Base-by-base conservation (phyloP, 2,329 filamentous ascomycete species). In the Fusarium armeniacum region DNA sequence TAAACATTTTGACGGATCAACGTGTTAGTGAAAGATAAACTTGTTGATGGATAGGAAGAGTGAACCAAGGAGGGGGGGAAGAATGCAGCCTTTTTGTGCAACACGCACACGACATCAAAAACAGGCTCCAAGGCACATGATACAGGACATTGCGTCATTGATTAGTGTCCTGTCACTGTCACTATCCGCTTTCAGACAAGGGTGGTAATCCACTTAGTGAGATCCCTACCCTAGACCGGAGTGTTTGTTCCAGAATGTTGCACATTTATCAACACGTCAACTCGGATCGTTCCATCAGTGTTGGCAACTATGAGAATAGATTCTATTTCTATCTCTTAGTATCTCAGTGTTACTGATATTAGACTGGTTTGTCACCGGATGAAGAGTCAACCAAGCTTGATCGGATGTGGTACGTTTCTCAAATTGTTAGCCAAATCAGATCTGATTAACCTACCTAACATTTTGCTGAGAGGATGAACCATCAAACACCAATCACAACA, bases 121-220 rank as follows among this genome's bases (percentile, higher is more conserved):
- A 47, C 62, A 60, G 46, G 62, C 62, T 65, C 28, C 54, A 38
- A n/a, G 32, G 47, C 62, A 65, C 62, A 61, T 65, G 62, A 65
- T 65, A 35, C 62, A 22, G 18, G 13, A 64, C 4, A 20, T 38
- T 61, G 28, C 62, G 62, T 65, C 61, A 65, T 65, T 65, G 54
- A 65, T 22, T 40, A n/a, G 16, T 20, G 5, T 10, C 5, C 5
- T 40, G 1, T 13, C 22, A 51, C 2, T 41, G 18, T 22, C 32
- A 30, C 4, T 41, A 6, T 12, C 49, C 49, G 24, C 35, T 41
- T 13, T 30, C 5, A 16, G 49, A 2, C 9, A 30, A 26, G 22
- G 8, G 22, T 6, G 22, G 2, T 22, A 10, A 22, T 49, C 46
- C 30, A n/a, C 15, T 11, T 11, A 26, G 33, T 26, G 18, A 50